These are phyloP conservation scores for Apiospora pterosperma DNA, from an alignment of 2,329 filamentous ascomycete genomes.

Conservation along the genomic window DNA sequence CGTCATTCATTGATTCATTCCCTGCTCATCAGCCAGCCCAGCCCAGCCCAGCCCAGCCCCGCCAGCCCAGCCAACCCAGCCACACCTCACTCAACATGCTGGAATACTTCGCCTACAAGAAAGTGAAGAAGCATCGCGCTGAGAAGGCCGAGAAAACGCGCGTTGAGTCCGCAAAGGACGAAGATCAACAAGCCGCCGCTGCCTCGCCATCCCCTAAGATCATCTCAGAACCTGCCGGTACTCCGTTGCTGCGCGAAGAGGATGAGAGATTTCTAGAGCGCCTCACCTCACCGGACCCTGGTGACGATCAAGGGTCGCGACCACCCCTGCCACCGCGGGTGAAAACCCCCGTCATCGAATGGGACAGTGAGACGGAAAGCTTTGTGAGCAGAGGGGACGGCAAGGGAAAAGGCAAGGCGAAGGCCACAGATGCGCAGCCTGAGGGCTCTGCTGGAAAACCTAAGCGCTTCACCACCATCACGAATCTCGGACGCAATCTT, in stretches of 20 bases:
- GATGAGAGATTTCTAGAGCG: constrained; percentile 58
- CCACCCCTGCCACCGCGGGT: constrained; percentile 55
- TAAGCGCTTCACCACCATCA: constrained; percentile 38
- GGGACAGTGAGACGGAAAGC: constrained; percentile 41
- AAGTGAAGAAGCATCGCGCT: constrained; percentile 56
- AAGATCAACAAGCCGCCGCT: constrained; percentile 17
- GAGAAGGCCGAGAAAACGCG: constrained; percentile 38
- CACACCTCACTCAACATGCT: constrained; percentile 43
- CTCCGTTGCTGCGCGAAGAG: constrained; percentile 49
- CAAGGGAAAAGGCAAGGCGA: constrained; percentile 20
- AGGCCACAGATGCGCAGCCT: constrained; percentile 20
- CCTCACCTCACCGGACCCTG: constrained; percentile 38
- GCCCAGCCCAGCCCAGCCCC: not conserved
- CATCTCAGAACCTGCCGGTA: constrained; percentile 23
- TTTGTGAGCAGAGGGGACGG: constrained; percentile 20
- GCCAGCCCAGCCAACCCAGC: not conserved
- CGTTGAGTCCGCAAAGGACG: constrained; percentile 18
- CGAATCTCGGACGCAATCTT: constrained; percentile 24
- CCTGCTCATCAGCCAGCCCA: not conserved
- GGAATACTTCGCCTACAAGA: constrained; percentile 61
- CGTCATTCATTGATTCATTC: not conserved
- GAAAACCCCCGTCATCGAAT: constrained; percentile 47
- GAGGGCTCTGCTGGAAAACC: constrained; percentile 31
- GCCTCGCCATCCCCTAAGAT: constrained; percentile 19
- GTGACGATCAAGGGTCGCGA: constrained; percentile 39